Conservation (phyloP, 306 rosid species). For the Quercus gilva region DNA sequence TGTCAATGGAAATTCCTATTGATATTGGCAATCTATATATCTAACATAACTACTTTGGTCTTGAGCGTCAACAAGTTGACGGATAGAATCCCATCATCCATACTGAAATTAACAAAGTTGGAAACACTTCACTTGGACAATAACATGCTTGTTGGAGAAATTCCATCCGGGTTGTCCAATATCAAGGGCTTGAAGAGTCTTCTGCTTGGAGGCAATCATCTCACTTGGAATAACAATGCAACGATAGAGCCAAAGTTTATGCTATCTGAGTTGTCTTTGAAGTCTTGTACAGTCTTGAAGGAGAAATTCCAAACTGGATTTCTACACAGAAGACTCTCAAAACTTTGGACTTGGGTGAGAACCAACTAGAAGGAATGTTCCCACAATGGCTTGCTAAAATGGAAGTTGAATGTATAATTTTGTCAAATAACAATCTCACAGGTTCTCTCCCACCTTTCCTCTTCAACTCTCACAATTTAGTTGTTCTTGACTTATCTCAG, state of each 20-base stretch:
- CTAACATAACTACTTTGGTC: constrained; percentile 10
- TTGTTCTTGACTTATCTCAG: constrained; percentile 16
- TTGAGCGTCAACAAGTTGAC: constrained; percentile 6
- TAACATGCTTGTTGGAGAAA: constrained; percentile 10
- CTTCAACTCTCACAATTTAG: not conserved
- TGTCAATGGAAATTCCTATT: constrained; percentile 18
- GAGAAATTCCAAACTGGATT: constrained; percentile 31
- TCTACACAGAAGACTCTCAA: constrained; percentile 14
- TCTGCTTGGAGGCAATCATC: constrained; percentile 6
- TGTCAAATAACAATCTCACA: constrained; percentile 20
- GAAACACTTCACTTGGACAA: constrained; percentile 3
- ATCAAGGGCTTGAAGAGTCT: constrained; percentile 14
- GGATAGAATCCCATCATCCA: constrained; percentile 24
- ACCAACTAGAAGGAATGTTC: constrained; percentile 24
- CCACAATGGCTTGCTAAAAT: constrained; percentile 32
- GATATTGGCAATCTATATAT: constrained; percentile 4
- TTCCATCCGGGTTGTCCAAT: constrained; percentile 19
- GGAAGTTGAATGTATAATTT: constrained; percentile 14
- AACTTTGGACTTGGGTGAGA: constrained; percentile 28
- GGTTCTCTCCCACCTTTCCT: constrained; percentile 27
- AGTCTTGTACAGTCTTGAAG: constrained; percentile 20
- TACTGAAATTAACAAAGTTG: constrained; percentile 7
- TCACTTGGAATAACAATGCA: not conserved
- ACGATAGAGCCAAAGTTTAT: not conserved
- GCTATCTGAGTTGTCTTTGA: constrained; percentile 17